phyloP scores from a whole-genome alignment of 257 asterid species.

The Solanum rostratum region DNA sequence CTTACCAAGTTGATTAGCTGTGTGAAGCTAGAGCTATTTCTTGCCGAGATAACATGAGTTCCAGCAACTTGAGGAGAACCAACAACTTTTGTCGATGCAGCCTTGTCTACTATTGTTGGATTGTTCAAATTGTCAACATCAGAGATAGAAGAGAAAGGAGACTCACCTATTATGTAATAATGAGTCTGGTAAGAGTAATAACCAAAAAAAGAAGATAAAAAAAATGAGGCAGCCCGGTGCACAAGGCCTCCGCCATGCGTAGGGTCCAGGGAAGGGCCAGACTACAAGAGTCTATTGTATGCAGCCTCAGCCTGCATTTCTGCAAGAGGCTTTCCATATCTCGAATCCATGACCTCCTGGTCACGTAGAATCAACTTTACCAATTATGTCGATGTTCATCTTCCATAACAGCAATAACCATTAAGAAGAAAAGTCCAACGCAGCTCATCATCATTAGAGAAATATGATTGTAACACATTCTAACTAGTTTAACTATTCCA shows the following conservation, averaged over 20 bases:
- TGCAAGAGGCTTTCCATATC: neutral
- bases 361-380: neutral
- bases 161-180: constrained; percentile 51
- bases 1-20: constrained; percentile 37
- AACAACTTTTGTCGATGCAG: constrained; percentile 51
- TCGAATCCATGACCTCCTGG: neutral
- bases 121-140: constrained; percentile 94
- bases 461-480: neutral
- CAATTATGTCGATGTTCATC: neutral
- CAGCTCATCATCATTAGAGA: neutral
- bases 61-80: constrained; percentile 42
- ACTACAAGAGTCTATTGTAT: neutral
- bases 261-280: neutral
- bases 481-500: neutral
- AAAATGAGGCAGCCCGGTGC: neutral
- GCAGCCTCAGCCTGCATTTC: neutral
- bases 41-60: constrained; percentile 20
- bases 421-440: neutral
- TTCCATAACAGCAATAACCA: neutral
- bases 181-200: neutral
- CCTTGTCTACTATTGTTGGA: constrained; percentile 53
- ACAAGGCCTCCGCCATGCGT: neutral
- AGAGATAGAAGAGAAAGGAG: constrained; percentile 98
- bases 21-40: constrained; percentile 24
- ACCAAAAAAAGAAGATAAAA: neutral